Evolutionary conservation across 257 asterid species (phyloP), one percentile per base, ranked within the genome.

Genomic region (Fraxinus pennsylvanica): DNA sequence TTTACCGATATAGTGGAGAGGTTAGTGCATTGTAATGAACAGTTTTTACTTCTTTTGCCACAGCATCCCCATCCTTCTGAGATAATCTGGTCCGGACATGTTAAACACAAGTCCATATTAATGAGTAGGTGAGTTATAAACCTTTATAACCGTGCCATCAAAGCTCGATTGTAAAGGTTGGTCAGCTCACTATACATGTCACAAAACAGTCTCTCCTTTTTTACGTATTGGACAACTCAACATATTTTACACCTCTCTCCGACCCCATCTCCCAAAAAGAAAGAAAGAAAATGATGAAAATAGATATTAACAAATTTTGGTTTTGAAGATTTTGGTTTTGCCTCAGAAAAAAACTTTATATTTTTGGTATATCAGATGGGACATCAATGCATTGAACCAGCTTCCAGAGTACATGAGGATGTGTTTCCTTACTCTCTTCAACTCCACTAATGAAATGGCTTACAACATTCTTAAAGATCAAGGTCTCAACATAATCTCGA

Each of bases 391-490:
- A 10, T 67, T 79, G 72, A 87, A 89, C 41, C 70, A 22, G 1
- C 86, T 89, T 50, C 90, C 90, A 0, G 89, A 85, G 14, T 87
- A 87, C 68, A 85, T 87, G 90, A 69, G 76, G 80, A 79, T 87
- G 9, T 79, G 80, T 72, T 85, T 87, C 72, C 67, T 87, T 32
- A 86, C 85, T 12, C 76, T 89, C 21, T 87, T 89, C 87, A 87
- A 89, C 82, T 30, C 33, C 12, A 79, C 78, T 36, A 87, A 84
- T 83, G 91, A 87, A 19, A 27, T 87, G 72, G 82, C 84, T 73
- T 87, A 87, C 65, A 91, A 76, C 82, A 86, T 90, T 47, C 83
- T 87, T 5, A 82, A 82, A 76, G 91, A 89, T 39, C 89, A 87
- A 76, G 89, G 88, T 15, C 14, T 84, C 81, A 84, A 83, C 79